Evolutionary conservation across 2,329 filamentous ascomycete genomes (phyloP), one percentile per base, ranked within the genome.

Genomic region (Lecanicillium sp.): DNA sequence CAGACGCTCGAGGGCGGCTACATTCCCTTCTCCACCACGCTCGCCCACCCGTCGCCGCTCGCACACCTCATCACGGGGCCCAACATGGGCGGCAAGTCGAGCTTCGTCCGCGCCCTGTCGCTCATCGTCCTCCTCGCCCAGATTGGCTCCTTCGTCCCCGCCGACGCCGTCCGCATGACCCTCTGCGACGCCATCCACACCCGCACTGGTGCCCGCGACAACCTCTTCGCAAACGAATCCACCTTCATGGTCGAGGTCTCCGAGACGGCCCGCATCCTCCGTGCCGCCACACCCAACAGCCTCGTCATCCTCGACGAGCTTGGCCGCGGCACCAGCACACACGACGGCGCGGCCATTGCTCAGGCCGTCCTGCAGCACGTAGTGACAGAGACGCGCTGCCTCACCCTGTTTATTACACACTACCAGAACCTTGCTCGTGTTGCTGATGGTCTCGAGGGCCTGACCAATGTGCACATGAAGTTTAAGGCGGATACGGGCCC

Each of bases 81-180:
- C 24, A 98, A 98, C 70, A 98, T 98, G 93, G 93, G 93, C 59
- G 93, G 93, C 49, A 98, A 98, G 63, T 95, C 89, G n/a, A 93
- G 86, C 50, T 98, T 95, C 65, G 91, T 98, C 19, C 88, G 93
- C 45, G 87, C 90, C 55, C 83, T 95, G 37, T 91, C 93, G 9
- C 80, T 98, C 6, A 89, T 97, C 53, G 80, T 86, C 40, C 90
- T 98, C 59, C 90, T 98, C 72, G 90, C 89, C 7, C 93, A 98
- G 62, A 86, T 96, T 54, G 93, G 93, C 43, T 94, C 87, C 30
- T 98, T 90, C 65, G 90, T 98, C 1, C 93, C 93, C 2, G 91
- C 91, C 19, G 74, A 77, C 23, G 75, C 80, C 2, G 81, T 91
- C 21, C 68, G 72, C 3, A 77, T 97, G 0, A 91, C 90, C 9